Conservation (phyloP, 345 rosid species). For the Murraya koenigii region DNA sequence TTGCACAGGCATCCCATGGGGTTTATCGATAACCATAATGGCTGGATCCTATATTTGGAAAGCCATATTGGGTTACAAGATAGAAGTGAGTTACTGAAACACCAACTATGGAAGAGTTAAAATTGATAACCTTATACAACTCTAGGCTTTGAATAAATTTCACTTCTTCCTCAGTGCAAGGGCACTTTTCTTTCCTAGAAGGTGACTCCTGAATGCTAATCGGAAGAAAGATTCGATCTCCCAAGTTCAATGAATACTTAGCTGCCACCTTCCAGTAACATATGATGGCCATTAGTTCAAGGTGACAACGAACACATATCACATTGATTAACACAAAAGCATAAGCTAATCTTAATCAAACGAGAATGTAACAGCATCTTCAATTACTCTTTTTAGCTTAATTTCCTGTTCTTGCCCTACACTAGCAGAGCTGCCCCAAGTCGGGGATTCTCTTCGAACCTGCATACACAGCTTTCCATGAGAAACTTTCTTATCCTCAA, state of each 20-base stretch:
- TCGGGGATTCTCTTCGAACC: conserved; percentile 63
- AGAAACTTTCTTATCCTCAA: neutral
- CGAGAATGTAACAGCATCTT: neutral
- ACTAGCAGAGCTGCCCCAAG: conserved; percentile 18
- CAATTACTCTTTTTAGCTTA: conserved; percentile 60
- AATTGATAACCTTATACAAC: conserved; percentile 65
- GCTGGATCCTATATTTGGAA: conserved; percentile 59
- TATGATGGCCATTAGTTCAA: neutral
- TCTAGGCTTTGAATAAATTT: conserved; percentile 60
- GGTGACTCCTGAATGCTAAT: conserved; percentile 40
- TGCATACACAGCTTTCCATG: conserved; percentile 18
- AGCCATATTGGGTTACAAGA: conserved; percentile 16
- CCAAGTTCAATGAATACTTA: conserved; percentile 63
- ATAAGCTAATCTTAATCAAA: conserved; percentile 4
- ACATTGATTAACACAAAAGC: neutral
- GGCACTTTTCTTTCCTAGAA: conserved; percentile 37
- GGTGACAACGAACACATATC: neutral
- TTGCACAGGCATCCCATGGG: conserved; percentile 94
- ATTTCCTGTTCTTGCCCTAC: conserved; percentile 34
- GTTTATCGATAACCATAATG: conserved; percentile 78
- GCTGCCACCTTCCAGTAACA: conserved; percentile 65
- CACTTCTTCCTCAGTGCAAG: conserved; percentile 57
- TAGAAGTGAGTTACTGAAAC: neutral
- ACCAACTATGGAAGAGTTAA: conserved; percentile 3
- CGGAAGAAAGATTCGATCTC: conserved; percentile 82